Base-by-base conservation (phyloP, 1,139 yeast genomes). In the Suhomyces wounanorum region DNA sequence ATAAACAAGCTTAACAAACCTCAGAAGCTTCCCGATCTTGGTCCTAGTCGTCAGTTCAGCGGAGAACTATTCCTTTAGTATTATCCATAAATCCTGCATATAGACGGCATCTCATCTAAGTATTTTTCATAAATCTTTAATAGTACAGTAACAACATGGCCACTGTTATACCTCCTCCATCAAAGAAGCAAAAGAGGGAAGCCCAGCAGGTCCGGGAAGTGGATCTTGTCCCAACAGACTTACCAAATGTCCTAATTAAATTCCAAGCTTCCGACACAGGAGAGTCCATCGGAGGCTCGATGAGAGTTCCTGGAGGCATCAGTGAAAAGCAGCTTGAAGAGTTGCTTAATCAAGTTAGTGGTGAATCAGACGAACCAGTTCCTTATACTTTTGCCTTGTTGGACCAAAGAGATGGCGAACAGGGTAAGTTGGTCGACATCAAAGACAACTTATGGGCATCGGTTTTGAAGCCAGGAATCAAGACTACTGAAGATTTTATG, bases 241-340 rank as follows among this genome's bases (percentile, higher is more conserved):
- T 92, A 39, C 97, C 97, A 25, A 84, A 90, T 74, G 97, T 94
- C 21, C 80, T 91, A 51, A 83, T 94, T 50, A 87, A 85, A 66
- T 91, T 94, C 67, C 95, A 90, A 66, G 97, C 98, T 1, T 84
- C 96, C 11, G 99, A 92, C 63, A 85, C 96, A n/a, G 97, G 97
- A 44, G 96, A 89, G 58, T 71, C 83, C 6, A 79, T 87, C 23
- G 97, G 97, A 13, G 91, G 95, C 9, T 85, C 91, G 33, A 75
- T 92, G 48, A 80, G 97, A 67, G 96, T 94, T 7, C 99, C 99
- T 5, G 98, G 97, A 18, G 87, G 83, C 28, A 85, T 91, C 52
- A 82, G 87, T 6, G 96, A 89, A 60, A 82, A 85, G 59, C 98
- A 94, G 68, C 79, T 94, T 53, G 97, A 94, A 70, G 87, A 90